Evolutionary conservation across 2,329 filamentous ascomycete genomes (phyloP).

Genomic region (Cladosporium oxysporum): DNA sequence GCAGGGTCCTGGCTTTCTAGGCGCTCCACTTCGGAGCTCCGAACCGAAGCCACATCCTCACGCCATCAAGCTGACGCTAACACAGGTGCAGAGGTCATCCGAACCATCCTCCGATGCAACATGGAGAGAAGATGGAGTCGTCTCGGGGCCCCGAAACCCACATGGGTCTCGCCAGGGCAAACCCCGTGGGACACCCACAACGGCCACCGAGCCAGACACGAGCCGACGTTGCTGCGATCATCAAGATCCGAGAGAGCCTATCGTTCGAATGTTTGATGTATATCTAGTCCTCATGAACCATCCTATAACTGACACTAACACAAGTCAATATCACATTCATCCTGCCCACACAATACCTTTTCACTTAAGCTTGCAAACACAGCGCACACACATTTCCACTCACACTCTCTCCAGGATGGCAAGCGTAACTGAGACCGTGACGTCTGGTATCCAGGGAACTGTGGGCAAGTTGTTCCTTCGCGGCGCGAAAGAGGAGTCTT

Average conservation of each 20-base stretch:
- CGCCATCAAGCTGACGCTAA: not conserved
- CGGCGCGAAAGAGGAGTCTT: not conserved
- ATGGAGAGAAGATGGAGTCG: not conserved
- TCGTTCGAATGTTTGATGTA: not conserved
- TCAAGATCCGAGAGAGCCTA: not conserved
- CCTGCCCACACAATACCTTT: not conserved
- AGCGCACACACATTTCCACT: not conserved
- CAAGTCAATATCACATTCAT: not conserved
- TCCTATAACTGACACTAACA: not conserved
- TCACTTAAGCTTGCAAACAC: not conserved
- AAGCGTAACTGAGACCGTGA: not conserved
- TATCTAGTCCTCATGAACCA: not conserved
- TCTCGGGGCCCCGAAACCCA: not conserved
- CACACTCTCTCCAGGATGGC: not conserved
- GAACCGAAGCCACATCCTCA: not conserved
- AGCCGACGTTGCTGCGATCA: not conserved
- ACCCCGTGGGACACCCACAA: not conserved
- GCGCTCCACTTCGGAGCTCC: not conserved
- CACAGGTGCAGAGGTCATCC: not conserved
- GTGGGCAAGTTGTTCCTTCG: slow-evolving; percentile 10
- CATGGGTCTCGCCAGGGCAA: not conserved
- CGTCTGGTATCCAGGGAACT: not conserved
- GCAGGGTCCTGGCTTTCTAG: not conserved
- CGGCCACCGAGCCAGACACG: not conserved
- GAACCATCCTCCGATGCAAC: not conserved